phyloP scores from a whole-genome alignment of 805 yeast genomes.

The Schwanniomyces vanrijiae region DNA sequence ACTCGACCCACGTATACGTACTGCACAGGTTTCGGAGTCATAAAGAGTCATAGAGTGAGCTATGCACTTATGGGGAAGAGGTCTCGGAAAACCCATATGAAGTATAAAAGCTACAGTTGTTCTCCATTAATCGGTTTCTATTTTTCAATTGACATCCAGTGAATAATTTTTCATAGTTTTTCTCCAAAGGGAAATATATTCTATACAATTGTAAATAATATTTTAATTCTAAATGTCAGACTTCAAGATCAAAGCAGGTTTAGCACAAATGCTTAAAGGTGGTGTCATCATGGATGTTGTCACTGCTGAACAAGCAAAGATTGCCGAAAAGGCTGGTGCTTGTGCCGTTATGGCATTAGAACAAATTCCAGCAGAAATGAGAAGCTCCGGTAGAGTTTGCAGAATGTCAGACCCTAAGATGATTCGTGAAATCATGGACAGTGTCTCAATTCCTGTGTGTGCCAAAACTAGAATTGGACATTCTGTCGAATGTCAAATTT shows the following conservation, averaged over 20 bases:
- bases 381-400: slow-evolving; percentile 78
- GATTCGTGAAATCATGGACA: slow-evolving; percentile 71
- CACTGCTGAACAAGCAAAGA: slow-evolving; percentile 73
- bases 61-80: background rate
- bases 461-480: slow-evolving; percentile 87
- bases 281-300: slow-evolving; percentile 77
- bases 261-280: slow-evolving; percentile 85
- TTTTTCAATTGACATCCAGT: background rate
- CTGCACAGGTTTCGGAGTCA: background rate
- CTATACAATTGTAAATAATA: background rate
- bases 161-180: background rate
- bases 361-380: slow-evolving; percentile 82
- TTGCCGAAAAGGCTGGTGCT: slow-evolving; percentile 84
- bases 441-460: slow-evolving; percentile 76
- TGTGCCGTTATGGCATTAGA: slow-evolving; percentile 90
- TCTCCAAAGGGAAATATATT: background rate
- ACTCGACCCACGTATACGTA: background rate
- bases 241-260: slow-evolving; percentile 66
- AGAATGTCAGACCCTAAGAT: slow-evolving; percentile 84
- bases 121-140: background rate
- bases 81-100: background rate
- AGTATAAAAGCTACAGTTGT: background rate
- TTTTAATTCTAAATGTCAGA: slow-evolving; percentile 20
- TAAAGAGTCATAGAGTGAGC: background rate
- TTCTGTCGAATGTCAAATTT: slow-evolving; percentile 75